Base-by-base conservation (phyloP, 345 rosid genomes). In the Iberis pinnata region DNA sequence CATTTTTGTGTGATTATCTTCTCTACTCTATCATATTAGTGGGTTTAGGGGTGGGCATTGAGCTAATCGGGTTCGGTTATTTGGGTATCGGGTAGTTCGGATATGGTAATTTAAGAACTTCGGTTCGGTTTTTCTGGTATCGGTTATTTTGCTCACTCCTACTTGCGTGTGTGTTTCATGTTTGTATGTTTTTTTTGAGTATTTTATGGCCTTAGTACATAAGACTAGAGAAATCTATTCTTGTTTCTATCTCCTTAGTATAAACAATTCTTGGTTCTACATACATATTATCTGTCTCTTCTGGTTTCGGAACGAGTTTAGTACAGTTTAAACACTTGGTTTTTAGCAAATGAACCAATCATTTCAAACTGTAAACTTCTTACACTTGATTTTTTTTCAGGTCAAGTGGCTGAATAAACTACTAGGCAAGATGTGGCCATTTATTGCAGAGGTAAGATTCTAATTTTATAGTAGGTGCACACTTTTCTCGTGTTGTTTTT, bases 321-420 rank as follows among this genome's bases (percentile, higher is more conserved):
- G n/a, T 35, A 24, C 39, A 25, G 16, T 49, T 65, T 53, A 36
- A 22, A 13, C 49, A 42, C 35, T 50, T 4, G 7, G 27, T 45
- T 45, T 11, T 54, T 10, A 35, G 40, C 18, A 38, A 32, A 17
- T 13, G 14, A 33, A 35, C 13, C 52, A 32, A 46, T 14, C 2
- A 6, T 26, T 40, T 27, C 13, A 12, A 15, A 9, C 22, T 18
- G 45, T 6, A 18, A 54, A 43, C 37, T 26, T 53, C 12, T 32
- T 53, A 2, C 47, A 27, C 13, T 42, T 54, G 25, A 22, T 22
- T 35, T 64, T 24, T 63, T 26, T 63, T 41, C 80, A 93, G 99
- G 99, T 93, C 73, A 88, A 93, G 73, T 93, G 99, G 99, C 44
- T 93, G 79, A 93, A 93, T 78, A 93, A 86, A 76, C 84, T 78